Base-by-base conservation (phyloP, 2,329 filamentous ascomycete species). In the Xylaria sp. region DNA sequence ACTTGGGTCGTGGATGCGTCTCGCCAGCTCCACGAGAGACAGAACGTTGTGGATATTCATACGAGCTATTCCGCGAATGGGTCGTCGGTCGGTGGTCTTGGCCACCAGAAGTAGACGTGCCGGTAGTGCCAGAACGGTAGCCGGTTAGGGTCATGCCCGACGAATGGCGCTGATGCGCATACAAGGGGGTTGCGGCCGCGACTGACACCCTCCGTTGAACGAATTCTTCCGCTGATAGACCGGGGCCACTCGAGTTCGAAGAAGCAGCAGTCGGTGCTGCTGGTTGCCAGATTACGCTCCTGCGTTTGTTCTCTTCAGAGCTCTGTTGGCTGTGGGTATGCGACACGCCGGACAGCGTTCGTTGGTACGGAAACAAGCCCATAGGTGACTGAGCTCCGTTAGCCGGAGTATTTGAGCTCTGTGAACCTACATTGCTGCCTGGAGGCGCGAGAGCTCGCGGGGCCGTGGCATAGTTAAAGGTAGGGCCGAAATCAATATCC, bases 401-500 rank as follows among this genome's bases (percentile, higher is more conserved):
- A 3, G 62, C 69, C 2, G 75, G 72, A 1, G 75, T 73, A 52
- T 71, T 74, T 0, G 73, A 69, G 23, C 70, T 69, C 3, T 69
- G 70, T 8, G 63, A 58, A 18, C 58, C 34, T 23, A 55, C 58
- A 54, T 65, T 61, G 13, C 44, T 58, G n/a, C 57, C 53, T 2
- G 63, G 59, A 11, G 66, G 63, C 2, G 66, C 57, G 30, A 66
- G 60, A 2, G 64, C 62, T 52, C 71, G 58, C 63, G 68, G 66
- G 54, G 67, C 62, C 8, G 58, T 59, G 4, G 68, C 64, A 39
- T 91, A 88, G 61, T 89, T 87, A 67, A 90, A 76, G 0, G 92
- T 96, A 4, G 88, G 91, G 0, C 93, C 93, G 74, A 97, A 97
- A 72, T 97, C 87, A 63, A 96, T 85, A 59, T 84, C 80, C 23